A percentile compares a stretch with the other conserved stretches of the same genome.
phyloP scores from a whole-genome alignment of 805 yeast species.

The Jamesozyma spencerorum region DNA sequence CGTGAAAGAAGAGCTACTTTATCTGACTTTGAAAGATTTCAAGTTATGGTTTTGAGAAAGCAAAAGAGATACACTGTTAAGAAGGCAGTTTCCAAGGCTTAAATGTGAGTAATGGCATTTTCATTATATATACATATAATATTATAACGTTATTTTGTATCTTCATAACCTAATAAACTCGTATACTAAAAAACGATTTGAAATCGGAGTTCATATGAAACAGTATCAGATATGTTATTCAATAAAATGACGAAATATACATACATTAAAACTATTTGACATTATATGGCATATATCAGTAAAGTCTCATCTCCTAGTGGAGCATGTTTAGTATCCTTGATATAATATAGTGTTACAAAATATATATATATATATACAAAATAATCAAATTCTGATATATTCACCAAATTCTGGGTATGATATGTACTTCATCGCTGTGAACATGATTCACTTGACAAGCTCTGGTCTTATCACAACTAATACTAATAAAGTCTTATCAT shows the following conservation, averaged over 20 bases:
- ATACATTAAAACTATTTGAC: too few relatives aligned
- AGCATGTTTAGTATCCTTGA: too few relatives aligned
- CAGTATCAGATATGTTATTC: too few relatives aligned
- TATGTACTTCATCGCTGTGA: too few relatives aligned
- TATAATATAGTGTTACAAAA: too few relatives aligned
- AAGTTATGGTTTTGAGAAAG: slow-evolving; percentile 93
- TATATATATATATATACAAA: too few relatives aligned
- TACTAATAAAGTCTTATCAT: slow-evolving; percentile 9
- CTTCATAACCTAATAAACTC: slow-evolving; percentile 2
- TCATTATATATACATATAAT: slow-evolving; percentile 5
- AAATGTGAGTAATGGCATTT: slow-evolving; percentile 27
- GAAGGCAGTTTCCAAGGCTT: slow-evolving; percentile 96
- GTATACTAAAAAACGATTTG: not conserved
- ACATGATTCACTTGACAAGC: slow-evolving; percentile 3
- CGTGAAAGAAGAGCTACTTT: slow-evolving; percentile 88
- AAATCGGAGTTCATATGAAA: not conserved
- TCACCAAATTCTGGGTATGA: too few relatives aligned
- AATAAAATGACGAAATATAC: too few relatives aligned
- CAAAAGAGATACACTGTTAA: slow-evolving; percentile 92
- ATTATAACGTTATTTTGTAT: slow-evolving; percentile 5
- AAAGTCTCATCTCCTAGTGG: too few relatives aligned
- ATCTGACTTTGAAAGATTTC: slow-evolving; percentile 98
- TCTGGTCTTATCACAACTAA: slow-evolving; percentile 18
- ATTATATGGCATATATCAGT: too few relatives aligned
- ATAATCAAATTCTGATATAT: too few relatives aligned